Base-by-base conservation (phyloP, 2,329 filamentous ascomycete genomes). In the Talaromyces islandicus region DNA sequence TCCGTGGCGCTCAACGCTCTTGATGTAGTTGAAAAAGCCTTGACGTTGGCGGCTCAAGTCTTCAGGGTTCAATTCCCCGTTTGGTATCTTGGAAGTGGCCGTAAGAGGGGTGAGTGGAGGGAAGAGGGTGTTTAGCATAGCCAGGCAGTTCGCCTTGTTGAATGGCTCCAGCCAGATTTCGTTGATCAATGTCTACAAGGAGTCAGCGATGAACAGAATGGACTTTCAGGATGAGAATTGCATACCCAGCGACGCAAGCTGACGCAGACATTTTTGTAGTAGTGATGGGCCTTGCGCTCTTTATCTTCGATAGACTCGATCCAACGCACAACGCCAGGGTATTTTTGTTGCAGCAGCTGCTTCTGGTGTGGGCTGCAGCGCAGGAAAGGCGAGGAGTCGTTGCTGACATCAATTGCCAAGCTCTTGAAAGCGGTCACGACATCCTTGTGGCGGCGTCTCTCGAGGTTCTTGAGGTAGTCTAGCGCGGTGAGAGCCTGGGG, bases 111-210 rank as follows among this genome's bases (percentile, higher is more conserved):
- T 76, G 48, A 81, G 77, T 2, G 86, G 85, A 7, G 86, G 86
- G 64, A 87, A 85, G 30, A 88, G 76, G 10, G 85, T 88, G 73
- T 88, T 88, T 56, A 88, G 81, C 81, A 88, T 85, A 57, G 84
- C 86, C 64, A 87, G 78, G 68, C 85, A 87, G 69, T 87, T 88
- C 66, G 82, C 79, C 70, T 86, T 87, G 75, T 85, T 84, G 72
- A 85, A 86, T 0, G 85, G 84, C 32, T 80, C 75, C 30, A 86
- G 75, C 27, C 84, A 81, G 66, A 88, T 79, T 66, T 88, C 85
- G 66, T 88, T 87, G 71, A 88, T 82, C 68, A 88, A 73, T 61
- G 85, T 83, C 83, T 62, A 48, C 7, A 24, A 9, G n/a, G n/a
- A 7, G 43, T 62, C 57, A 62, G 60, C 27, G 35, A 46, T 24